Evolutionary conservation across 106 monocot genomes (phyloP), one percentile per base, ranked within the genome.

Genomic region (Xerophyta viscosa): DNA sequence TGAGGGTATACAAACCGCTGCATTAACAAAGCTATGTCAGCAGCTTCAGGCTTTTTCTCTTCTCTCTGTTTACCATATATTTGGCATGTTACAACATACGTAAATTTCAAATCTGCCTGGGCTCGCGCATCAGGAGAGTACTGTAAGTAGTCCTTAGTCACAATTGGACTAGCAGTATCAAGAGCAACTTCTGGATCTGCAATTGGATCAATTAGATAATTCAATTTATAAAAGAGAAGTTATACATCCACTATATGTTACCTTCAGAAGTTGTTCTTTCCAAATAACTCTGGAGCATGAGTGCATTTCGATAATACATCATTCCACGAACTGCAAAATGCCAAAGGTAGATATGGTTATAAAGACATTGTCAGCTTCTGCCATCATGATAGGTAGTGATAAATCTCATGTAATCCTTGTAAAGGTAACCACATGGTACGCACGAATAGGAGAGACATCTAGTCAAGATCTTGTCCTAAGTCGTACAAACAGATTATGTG

Each of bases 241-340:
- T n/a, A n/a, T n/a, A n/a, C n/a, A n/a, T n/a, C n/a, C n/a, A n/a
- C n/a, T n/a, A n/a, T n/a, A n/a, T n/a, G 33, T 41, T 19, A 72
- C 78, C 81, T 74, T 52, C 71, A 23, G 44, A 65, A 21, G 41
- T 24, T 41, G 58, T 58, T 46, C 67, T 73, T 63, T 89, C 89
- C 80, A 83, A 61, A 65, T 83, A 83, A 54, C 77, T 83, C 48
- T 83, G 89, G n/a, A 89, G 83, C 67, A 89, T 80, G 11, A 89
- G 67, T 29, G 83, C 89, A 65, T 77, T 83, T 25, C 89, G 67
- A 29, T 89, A 89, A 29, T 89, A 89, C 89, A 89, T 89, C 89
- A 89, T 89, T 9, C 89, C 89, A 37, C 89, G 72, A 50, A 89
- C 89, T 89, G 76, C 48, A 59, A 9, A 33, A 26, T 20, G 20